These are phyloP conservation scores for Colletotrichum destructivum DNA, from an alignment of 2,329 filamentous ascomycete species.

Conservation along the genomic window DNA sequence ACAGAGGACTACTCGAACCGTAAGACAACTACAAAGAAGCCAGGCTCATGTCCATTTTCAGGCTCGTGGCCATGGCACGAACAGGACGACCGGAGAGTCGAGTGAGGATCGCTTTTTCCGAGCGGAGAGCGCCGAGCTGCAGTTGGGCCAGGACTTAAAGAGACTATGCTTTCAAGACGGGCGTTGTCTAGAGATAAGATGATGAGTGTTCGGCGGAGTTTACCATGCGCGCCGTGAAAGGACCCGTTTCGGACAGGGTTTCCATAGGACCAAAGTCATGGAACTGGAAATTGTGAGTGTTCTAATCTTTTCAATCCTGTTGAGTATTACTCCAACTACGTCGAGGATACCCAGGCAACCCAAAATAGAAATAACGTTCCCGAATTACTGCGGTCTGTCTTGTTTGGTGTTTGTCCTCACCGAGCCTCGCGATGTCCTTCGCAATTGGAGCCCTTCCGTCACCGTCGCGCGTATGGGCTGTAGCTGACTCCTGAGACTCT, in stretches of 20 bases:
- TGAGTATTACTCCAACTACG: too few relatives aligned
- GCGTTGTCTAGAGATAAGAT: background rate
- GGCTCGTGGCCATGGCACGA: background rate
- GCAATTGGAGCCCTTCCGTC: too few relatives aligned
- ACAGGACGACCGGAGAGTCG: background rate
- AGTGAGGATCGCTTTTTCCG: too few relatives aligned
- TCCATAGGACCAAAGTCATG: background rate
- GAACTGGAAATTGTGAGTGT: too few relatives aligned
- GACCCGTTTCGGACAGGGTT: background rate
- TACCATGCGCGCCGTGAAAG: background rate
- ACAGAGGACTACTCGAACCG: background rate
- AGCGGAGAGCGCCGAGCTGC: background rate
- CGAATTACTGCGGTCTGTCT: background rate
- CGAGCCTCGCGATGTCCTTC: too few relatives aligned
- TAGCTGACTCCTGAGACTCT: slow-evolving; percentile 6
- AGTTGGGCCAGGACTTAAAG: background rate
- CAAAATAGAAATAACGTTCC: too few relatives aligned
- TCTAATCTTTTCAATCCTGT: too few relatives aligned
- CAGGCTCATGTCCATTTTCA: background rate
- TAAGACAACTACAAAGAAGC: background rate
- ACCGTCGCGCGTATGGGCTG: too few relatives aligned
- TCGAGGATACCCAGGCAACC: too few relatives aligned
- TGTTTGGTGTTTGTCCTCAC: background rate
- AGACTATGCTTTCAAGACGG: background rate
- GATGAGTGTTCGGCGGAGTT: background rate